These are phyloP conservation scores for Tinospora cordifolia DNA, from an alignment of 164 flowering plant species.

Conservation along the genomic window DNA sequence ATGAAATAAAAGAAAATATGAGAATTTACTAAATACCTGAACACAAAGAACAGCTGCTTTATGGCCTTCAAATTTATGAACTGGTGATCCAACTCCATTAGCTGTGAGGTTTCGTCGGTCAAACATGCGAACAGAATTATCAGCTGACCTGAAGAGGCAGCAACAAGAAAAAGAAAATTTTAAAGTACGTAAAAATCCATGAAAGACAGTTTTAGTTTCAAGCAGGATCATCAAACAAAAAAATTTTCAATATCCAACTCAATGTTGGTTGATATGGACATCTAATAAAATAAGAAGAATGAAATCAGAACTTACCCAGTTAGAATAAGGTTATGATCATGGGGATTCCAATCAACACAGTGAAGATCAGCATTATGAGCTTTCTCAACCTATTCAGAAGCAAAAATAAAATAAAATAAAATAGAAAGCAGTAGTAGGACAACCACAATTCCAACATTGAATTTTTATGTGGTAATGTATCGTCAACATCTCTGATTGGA, in stretches of 20 bases:
- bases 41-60: slow-evolving; percentile 87
- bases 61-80: slow-evolving; percentile 78
- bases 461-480: no score
- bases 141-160: slow-evolving; percentile 74
- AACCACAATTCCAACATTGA: background rate
- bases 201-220: no score
- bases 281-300: background rate
- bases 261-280: background rate
- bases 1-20: background rate
- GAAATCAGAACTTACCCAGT: slow-evolving; percentile 55
- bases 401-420: slow-evolving; percentile 7
- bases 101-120: slow-evolving; percentile 85
- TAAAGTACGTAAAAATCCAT: background rate
- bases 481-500: no score
- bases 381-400: slow-evolving; percentile 65
- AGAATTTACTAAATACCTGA: slow-evolving; percentile 38
- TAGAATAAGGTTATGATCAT: slow-evolving; percentile 70
- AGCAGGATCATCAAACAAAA: no score
- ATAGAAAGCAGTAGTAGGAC: no score
- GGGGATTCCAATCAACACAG: slow-evolving; percentile 98
- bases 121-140: slow-evolving; percentile 81
- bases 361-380: slow-evolving; percentile 97
- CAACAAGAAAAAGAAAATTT: background rate
- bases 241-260: background rate
- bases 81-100: slow-evolving; percentile 65